A percentile compares a stretch with the other conserved stretches of the same genome.
phyloP scores from a whole-genome alignment of 2,329 filamentous ascomycete species.

The Ploettnerulaceae sp. region DNA sequence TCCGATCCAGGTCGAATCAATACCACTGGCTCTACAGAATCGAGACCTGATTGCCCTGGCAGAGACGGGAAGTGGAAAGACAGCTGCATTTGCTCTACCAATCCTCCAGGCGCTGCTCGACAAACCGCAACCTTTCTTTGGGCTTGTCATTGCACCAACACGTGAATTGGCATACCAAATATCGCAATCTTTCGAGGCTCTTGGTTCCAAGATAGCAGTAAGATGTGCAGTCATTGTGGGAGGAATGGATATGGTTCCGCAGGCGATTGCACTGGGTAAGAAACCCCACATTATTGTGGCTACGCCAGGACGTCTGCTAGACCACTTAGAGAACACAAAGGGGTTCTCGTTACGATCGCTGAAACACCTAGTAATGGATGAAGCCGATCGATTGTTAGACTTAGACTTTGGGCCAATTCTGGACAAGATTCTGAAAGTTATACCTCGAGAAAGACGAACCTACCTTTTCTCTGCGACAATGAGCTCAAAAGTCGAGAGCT shows the following conservation, averaged over 20 bases:
- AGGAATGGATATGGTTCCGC: slow-evolving; percentile 92
- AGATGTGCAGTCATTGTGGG: slow-evolving; percentile 83
- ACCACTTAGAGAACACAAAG: slow-evolving; percentile 95
- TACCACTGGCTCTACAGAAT: slow-evolving; percentile 72
- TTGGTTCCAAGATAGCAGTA: slow-evolving; percentile 84
- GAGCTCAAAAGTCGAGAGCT: slow-evolving; percentile 84
- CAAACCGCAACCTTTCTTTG: slow-evolving; percentile 78
- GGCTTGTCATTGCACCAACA: slow-evolving; percentile 87
- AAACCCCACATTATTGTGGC: slow-evolving; percentile 92
- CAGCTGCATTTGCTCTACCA: slow-evolving; percentile 87
- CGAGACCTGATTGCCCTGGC: slow-evolving; percentile 90
- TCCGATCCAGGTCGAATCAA: slow-evolving; percentile 80
- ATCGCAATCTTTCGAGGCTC: slow-evolving; percentile 76
- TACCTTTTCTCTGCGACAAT: slow-evolving; percentile 94
- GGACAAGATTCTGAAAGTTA: slow-evolving; percentile 86
- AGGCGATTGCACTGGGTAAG: slow-evolving; percentile 88
- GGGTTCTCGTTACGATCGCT: slow-evolving; percentile 80
- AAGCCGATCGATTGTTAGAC: slow-evolving; percentile 87
- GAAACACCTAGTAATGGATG: slow-evolving; percentile 91
- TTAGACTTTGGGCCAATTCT: slow-evolving; percentile 91
- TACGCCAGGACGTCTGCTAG: slow-evolving; percentile 81
- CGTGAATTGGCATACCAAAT: slow-evolving; percentile 93
- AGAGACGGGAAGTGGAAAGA: slow-evolving; percentile 95
- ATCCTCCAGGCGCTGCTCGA: slow-evolving; percentile 89
- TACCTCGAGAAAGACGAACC: slow-evolving; percentile 73